Percentiles rank a stretch among this genome's conserved stretches.
Conservation (phyloP, 2,329 filamentous ascomycete genomes). For the Xylariaceae sp. region DNA sequence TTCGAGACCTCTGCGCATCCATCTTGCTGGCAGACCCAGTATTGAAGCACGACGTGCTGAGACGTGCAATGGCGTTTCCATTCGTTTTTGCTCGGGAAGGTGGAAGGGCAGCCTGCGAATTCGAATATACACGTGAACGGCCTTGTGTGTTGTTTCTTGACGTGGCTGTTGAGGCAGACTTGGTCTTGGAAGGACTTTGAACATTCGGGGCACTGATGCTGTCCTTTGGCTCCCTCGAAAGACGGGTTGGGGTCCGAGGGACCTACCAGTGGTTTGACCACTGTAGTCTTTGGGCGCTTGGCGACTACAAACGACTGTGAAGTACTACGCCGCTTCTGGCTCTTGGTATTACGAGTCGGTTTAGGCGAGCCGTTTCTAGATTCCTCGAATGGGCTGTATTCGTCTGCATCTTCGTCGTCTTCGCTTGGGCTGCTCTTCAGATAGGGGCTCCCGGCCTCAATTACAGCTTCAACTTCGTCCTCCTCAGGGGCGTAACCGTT, state of each 20-base stretch:
- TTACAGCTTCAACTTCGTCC: conserved; percentile 23
- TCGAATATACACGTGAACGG: conserved; percentile 73
- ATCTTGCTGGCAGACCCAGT: conserved; percentile 70
- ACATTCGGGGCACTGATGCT: conserved; percentile 35
- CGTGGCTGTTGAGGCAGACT: conserved; percentile 42
- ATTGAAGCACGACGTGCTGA: conserved; percentile 69
- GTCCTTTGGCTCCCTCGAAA: conserved; percentile 24
- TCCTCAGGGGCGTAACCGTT: conserved; percentile 18
- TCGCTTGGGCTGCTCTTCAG: conserved; percentile 17
- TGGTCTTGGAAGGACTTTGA: conserved; percentile 41
- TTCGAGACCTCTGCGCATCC: conserved; percentile 39
- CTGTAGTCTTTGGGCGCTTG: conserved; percentile 27
- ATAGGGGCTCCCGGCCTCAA: conserved; percentile 15
- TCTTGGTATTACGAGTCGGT: conserved; percentile 18
- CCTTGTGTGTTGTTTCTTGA: conserved; percentile 49
- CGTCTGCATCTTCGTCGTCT: conserved; percentile 21
- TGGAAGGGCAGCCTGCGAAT: conserved; percentile 66
- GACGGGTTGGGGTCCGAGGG: conserved; percentile 19
- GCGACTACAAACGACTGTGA: conserved; percentile 13
- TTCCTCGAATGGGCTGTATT: conserved; percentile 23
- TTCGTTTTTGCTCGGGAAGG: conserved; percentile 81
- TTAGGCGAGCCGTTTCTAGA: conserved; percentile 17
- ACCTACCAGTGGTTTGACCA: conserved; percentile 11
- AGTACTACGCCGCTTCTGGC: conserved; percentile 24
- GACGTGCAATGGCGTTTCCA: conserved; percentile 87